Evolutionary conservation across 75 land plant species (phyloP), one percentile per base, ranked within the genome.

Genomic region (Picea sitchensis): DNA sequence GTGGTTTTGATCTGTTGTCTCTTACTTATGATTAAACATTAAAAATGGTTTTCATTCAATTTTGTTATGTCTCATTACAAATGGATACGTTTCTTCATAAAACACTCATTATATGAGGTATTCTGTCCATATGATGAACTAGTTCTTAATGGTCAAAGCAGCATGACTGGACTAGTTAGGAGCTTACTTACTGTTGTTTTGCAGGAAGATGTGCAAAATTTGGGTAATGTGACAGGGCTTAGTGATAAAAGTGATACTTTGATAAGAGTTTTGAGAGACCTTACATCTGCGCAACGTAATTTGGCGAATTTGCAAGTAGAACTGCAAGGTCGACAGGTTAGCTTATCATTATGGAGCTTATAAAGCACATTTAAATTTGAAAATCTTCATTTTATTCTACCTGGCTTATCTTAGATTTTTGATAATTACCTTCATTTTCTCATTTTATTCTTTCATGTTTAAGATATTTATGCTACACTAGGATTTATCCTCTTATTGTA

Each of bases 291-390:
- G 14, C 98, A 96, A 78, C 86, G 93, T 26, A 90, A 89, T 58
- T 82, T 96, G 59, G 98, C 95, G 47, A 89, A 96, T 84, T 84
- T 93, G 80, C 95, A 96, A 90, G 98, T 96, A 13, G 99, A 96
- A 79, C 92, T 96, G 63, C 99, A 94, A 86, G 99, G 99, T n/a
- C 87, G 99, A 61, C 94, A 96, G 95, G 99, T 96, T 54, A 78
- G 73, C 59, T 68, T 21, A 79, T 63, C 15, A 72, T 76, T 58
- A 26, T 23, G 17, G 38, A 9, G 34, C 77, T 58, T 58, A 30
- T 21, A 71, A 44, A 47, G 26, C 74, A 71, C n/a, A 21, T 5
- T n/a, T 13, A 71, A 11, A 18, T 41, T 9, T 44, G 21, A 71
- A 71, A 71, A 1, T 71, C 2, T n/a, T 18, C n/a, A n/a, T 71